Evolutionary conservation across 768 basidiomycete genomes (phyloP), one percentile per base, ranked within the genome.

Genomic region (Termitomyces sp.): DNA sequence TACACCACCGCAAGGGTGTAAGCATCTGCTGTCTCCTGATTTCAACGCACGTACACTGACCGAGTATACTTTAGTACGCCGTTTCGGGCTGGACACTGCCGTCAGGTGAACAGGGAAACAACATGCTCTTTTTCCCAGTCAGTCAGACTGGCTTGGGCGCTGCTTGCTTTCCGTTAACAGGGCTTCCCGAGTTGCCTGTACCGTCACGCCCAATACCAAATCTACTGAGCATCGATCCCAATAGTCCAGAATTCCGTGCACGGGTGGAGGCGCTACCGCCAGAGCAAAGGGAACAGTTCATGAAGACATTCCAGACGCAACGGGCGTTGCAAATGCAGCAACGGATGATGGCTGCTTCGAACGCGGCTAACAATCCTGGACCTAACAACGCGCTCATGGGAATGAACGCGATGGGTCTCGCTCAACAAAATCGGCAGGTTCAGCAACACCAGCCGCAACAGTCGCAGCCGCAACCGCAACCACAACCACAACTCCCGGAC

Each of bases 1-100:
- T 88, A 59, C 50, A 45, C 0, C 70, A 71, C 0, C 81, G 76
- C 55, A 77, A 74, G 32, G 66, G 80, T 22, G 86, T 87, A 57
- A 51, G 82, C 72, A 36, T 22, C 37, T 49, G 20, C 12, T 3
- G 33, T 26, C 44, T 45, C 20, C 48, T n/a, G 54, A 8, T 24
- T 14, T 2, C 34, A 44, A 13, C 43, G 7, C 18, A 3, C n/a
- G 3, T 40, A 12, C 37, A 49, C 32, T 27, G 57, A 47, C 62
- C 46, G 34, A 22, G 20, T 20, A 30, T 24, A 7, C 16, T 55
- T 36, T 34, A 80, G 79, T 82, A 72, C 40, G 76, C 78, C 14
- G 63, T 74, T 39, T 68, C 73, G 3, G 71, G 71, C 24, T 80
- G 79, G 76, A 63, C 59, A 16, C 60, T 68, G 16, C 71, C 73